phyloP scores from a whole-genome alignment of 2,329 filamentous ascomycete species.

The Venturia pyrina region DNA sequence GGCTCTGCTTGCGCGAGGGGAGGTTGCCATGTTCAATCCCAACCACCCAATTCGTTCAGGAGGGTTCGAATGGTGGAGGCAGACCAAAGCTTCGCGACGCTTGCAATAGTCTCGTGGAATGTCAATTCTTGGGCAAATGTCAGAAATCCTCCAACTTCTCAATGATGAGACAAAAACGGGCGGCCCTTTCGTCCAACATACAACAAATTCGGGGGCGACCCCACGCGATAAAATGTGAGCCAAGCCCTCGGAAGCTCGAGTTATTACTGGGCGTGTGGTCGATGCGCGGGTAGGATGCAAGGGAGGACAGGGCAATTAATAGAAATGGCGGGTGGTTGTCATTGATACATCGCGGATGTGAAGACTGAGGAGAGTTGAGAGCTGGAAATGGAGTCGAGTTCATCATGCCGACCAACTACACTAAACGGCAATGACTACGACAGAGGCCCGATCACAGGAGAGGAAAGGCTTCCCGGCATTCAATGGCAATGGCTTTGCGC shows the following conservation, averaged over 20 bases:
- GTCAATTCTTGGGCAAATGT: neutral
- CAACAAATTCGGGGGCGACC: neutral
- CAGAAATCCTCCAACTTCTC: neutral
- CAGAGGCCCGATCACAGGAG: neutral
- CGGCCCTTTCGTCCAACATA: neutral
- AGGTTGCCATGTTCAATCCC: constrained; percentile 13
- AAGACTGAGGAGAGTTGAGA: neutral
- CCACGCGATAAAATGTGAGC: neutral
- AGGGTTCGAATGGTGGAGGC: neutral
- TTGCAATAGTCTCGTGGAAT: neutral
- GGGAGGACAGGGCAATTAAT: neutral
- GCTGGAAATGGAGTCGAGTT: neutral
- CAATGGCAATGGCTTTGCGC: neutral
- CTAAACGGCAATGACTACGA: neutral
- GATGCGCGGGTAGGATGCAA: neutral
- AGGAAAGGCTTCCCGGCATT: neutral
- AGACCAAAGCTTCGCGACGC: neutral
- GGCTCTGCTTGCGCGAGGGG: constrained; percentile 28
- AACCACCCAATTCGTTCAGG: neutral
- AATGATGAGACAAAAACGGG: neutral
- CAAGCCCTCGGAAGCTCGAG: neutral
- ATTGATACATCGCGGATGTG: neutral
- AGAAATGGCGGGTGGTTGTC: neutral
- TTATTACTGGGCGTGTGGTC: neutral
- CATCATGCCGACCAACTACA: neutral